Evolutionary conservation across 768 basidiomycete genomes (phyloP), one percentile per base, ranked within the genome.

Genomic region (Inosperma sp.): DNA sequence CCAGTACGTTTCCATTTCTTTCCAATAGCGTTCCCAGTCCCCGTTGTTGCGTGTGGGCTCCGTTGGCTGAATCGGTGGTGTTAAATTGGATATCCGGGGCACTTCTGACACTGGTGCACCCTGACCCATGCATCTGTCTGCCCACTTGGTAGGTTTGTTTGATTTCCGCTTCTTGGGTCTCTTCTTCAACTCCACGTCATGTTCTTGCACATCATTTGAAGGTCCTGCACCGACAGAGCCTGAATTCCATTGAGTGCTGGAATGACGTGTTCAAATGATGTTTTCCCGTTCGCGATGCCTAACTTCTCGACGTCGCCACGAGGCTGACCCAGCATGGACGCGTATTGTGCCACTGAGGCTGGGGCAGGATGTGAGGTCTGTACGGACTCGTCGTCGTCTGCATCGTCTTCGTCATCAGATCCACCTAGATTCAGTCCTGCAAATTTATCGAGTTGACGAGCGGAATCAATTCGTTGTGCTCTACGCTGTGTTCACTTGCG

Each of bases 71-170:
- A n/a, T n/a, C n/a, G n/a, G n/a, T n/a, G n/a, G n/a, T n/a, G n/a
- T n/a, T n/a, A n/a, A n/a, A n/a, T n/a, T n/a, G n/a, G n/a, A n/a
- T n/a, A n/a, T n/a, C n/a, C n/a, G n/a, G n/a, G n/a, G n/a, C n/a
- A n/a, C n/a, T n/a, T n/a, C n/a, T n/a, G n/a, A n/a, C n/a, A n/a
- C n/a, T n/a, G n/a, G n/a, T n/a, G n/a, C n/a, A n/a, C n/a, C n/a
- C n/a, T 29, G 10, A 10, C 29, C 43, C 90, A 93, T 93, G 74
- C 86, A 88, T 57, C 78, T 81, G 66, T 90, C 81, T 7, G 87
- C 87, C 85, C 86, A 91, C 61, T 83, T 81, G 57, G 68, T 80
- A 0, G 73, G 59, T 51, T 79, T 78, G 51, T 68, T 70, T 17
- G 71, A 70, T 49, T 70, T 72, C 56, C 67, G 71, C 59, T 74